Percentiles rank a stretch among this genome's conserved stretches.
Evolutionary conservation across 805 yeast genomes (phyloP).

Genomic region (Candida maesae): DNA sequence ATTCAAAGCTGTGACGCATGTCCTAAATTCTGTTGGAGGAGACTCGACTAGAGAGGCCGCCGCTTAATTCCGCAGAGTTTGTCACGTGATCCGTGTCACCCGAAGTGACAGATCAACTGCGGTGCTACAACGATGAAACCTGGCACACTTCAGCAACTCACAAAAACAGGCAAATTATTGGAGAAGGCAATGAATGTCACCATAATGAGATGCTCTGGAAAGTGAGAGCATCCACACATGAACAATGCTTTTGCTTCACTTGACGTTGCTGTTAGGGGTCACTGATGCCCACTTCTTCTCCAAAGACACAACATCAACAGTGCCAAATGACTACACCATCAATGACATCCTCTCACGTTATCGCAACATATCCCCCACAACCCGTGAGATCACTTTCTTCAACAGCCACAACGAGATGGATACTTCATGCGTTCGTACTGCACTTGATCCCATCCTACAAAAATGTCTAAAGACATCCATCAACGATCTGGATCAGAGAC

Average conservation of each 20-base stretch:
- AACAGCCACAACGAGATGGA: constrained; percentile 11
- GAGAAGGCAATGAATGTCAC: too few species aligned
- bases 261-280: too few species aligned
- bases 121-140: constrained; percentile 1
- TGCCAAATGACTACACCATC: constrained; percentile 13
- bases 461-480: constrained; percentile 39
- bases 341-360: constrained; percentile 20
- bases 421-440: constrained; percentile 35
- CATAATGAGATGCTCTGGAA: too few species aligned
- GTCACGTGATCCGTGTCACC: too few species aligned
- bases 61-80: too few species aligned
- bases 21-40: too few species aligned
- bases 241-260: too few species aligned
- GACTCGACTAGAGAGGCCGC: too few species aligned
- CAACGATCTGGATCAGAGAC: constrained; percentile 34
- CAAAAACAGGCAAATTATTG: too few species aligned
- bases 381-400: constrained; percentile 12
- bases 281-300: neutral
- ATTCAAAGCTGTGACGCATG: too few species aligned
- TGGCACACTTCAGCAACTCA: too few species aligned
- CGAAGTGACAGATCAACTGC: constrained; percentile 1
- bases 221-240: too few species aligned
- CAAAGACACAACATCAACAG: neutral
- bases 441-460: constrained; percentile 38
- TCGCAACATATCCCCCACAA: constrained; percentile 13